Evolutionary conservation across 495 filamentous ascomycete species (phyloP).

Genomic region (Annulohypoxylon stygium): DNA sequence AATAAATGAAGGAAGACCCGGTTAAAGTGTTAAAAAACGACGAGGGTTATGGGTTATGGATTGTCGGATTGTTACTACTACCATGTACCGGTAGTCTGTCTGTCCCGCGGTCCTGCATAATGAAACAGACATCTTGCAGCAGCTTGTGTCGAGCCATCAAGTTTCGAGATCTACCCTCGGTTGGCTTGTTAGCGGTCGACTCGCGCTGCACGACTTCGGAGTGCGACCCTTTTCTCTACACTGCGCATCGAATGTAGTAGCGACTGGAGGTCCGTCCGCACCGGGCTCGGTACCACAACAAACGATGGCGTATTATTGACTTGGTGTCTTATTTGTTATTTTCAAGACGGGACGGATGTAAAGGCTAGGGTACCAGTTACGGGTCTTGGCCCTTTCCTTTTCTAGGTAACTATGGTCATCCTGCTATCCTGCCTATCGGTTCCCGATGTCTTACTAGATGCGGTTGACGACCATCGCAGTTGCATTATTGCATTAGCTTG

Average conservation of each 20-base stretch:
- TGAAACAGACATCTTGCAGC: constrained; percentile 38
- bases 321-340: constrained; percentile 6
- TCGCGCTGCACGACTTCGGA: constrained; percentile 33
- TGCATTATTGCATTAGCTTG: constrained; percentile 29
- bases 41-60: no score
- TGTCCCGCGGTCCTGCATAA: constrained; percentile 21
- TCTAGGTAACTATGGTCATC: constrained; percentile 33
- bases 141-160: constrained; percentile 29
- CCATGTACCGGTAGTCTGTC: constrained; percentile 22
- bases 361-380: constrained; percentile 28
- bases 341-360: constrained; percentile 37
- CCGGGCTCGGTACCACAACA: constrained; percentile 35
- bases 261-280: constrained; percentile 37
- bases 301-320: constrained; percentile 5
- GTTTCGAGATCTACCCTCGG: constrained; percentile 23
- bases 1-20: background rate
- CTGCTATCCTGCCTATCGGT: constrained; percentile 28
- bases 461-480: constrained; percentile 27
- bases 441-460: constrained; percentile 31
- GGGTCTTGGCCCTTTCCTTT: constrained; percentile 26
- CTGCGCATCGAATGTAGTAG: constrained; percentile 24
- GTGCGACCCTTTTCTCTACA: constrained; percentile 31
- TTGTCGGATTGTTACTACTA: background rate
- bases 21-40: background rate
- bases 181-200: constrained; percentile 14